These are phyloP conservation scores for Tetrahymena elliotti DNA, from an alignment of 73 alveolate species.

Conservation along the genomic window DNA sequence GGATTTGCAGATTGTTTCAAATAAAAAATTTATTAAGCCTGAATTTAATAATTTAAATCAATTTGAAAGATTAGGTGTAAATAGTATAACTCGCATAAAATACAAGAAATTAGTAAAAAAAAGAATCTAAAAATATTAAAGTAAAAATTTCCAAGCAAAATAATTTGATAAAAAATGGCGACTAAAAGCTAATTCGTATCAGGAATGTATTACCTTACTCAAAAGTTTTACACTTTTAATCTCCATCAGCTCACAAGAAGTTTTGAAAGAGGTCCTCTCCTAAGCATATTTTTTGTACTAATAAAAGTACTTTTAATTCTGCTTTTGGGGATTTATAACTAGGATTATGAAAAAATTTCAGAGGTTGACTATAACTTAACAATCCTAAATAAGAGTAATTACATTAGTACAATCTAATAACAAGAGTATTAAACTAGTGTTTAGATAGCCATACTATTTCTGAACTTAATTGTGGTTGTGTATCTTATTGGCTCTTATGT, in stretches of 20 bases:
- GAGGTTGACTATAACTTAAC: not conserved
- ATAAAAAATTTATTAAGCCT: no score
- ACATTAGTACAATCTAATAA: not conserved
- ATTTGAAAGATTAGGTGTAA: no score
- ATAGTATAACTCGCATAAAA: no score
- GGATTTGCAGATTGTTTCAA: no score
- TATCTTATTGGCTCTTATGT: not conserved
- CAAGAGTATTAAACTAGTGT: not conserved
- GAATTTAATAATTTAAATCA: no score
- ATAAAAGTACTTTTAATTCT: not conserved
- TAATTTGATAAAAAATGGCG: not conserved
- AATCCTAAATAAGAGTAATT: not conserved
- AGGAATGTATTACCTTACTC: not conserved
- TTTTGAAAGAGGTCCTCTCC: not conserved
- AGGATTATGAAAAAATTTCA: not conserved
- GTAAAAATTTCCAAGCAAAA: not conserved
- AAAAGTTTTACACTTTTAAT: not conserved
- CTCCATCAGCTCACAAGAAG: not conserved
- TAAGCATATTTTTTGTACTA: not conserved
- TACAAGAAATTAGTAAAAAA: not conserved
- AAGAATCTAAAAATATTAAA: not conserved
- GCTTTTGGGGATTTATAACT: not conserved
- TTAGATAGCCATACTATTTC: not conserved
- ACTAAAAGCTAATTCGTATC: not conserved
- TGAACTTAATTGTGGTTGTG: not conserved